Evolutionary conservation across 345 rosid genomes (phyloP).

Genomic region (Gossypium bickii): DNA sequence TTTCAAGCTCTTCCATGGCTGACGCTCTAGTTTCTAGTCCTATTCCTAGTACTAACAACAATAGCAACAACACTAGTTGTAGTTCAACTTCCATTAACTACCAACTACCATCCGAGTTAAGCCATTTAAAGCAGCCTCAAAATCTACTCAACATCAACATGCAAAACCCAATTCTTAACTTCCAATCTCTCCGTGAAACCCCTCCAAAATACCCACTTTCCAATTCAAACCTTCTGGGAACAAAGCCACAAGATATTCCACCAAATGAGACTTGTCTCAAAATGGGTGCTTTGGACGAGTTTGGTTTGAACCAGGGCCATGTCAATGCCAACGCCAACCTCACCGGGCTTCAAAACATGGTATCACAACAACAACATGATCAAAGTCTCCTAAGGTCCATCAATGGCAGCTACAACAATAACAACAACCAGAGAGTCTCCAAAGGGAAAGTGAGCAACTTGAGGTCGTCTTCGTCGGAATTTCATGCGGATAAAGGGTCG

Average conservation of each 20-base stretch:
- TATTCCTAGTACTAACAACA: conserved; percentile 17
- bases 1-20: conserved; percentile 27
- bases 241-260: conserved; percentile 21
- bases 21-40: conserved; percentile 33
- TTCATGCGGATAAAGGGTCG: conserved; percentile 33
- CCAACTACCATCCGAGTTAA: conserved; percentile 31
- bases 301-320: conserved; percentile 38
- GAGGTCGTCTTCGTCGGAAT: conserved; percentile 26
- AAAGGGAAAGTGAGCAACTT: conserved; percentile 33
- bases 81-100: conserved; percentile 29
- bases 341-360: conserved; percentile 25
- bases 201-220: conserved; percentile 40
- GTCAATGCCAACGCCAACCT: conserved; percentile 32
- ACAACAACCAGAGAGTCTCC: conserved; percentile 24
- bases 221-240: conserved; percentile 30
- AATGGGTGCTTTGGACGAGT: conserved; percentile 45
- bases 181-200: conserved; percentile 61
- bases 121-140: conserved; percentile 28
- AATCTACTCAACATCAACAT: conserved; percentile 41
- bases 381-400: conserved; percentile 39
- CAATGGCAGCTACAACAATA: conserved; percentile 25
- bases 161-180: conserved; percentile 53
- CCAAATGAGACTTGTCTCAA: conserved; percentile 29
- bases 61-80: conserved; percentile 11
- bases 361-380: conserved; percentile 24